Evolutionary conservation across 106 monocot genomes (phyloP), one percentile per base, ranked within the genome.

Genomic region (Narthecium ossifragum): DNA sequence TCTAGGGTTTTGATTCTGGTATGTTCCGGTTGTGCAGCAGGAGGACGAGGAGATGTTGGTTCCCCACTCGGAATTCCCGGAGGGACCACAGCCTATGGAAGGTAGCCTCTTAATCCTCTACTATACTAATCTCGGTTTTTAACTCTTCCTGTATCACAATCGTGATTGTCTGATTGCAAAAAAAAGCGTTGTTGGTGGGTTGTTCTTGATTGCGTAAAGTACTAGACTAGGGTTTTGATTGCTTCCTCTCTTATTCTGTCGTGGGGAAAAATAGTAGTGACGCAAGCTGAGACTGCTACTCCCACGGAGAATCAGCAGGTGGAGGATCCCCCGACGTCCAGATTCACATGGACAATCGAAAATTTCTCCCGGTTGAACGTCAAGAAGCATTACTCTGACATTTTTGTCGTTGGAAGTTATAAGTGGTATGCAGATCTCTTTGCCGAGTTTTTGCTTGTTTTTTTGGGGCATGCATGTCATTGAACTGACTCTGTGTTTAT

Each of bases 11-110:
- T 34, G 52, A 31, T 65, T 15, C 20, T 9, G 33, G 26, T 49
- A 18, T 15, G 26, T 66, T 28, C 15, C 0, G 36, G 57, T 65
- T 63, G 27, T 52, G 61, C 73, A 66, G 65, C 87, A 75, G 40
- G 82, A 82, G 58, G 82, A 87, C 33, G 87, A 87, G 15, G 86
- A 87, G 72, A 79, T 79, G 79, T 43, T 87, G 52, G 87, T 87
- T 32, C 82, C 87, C 0, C 78, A 73, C 34, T 67, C 69, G 22
- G 75, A 87, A 57, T 56, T 82, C 26, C 28, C 61, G 4, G 78
- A 79, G 15, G 87, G 66, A 13, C 70, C 73, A 22, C 78, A 71
- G 69, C 62, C 75, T 12, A 73, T 70, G 78, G 74, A 65, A 73
- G 73, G 73, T 73, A 55, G 56, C 41, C 43, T 38, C 25, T 41